A percentile compares a stretch with the other conserved stretches of the same genome.
phyloP scores from a whole-genome alignment of 805 yeast species.

The Candida ortonii region DNA sequence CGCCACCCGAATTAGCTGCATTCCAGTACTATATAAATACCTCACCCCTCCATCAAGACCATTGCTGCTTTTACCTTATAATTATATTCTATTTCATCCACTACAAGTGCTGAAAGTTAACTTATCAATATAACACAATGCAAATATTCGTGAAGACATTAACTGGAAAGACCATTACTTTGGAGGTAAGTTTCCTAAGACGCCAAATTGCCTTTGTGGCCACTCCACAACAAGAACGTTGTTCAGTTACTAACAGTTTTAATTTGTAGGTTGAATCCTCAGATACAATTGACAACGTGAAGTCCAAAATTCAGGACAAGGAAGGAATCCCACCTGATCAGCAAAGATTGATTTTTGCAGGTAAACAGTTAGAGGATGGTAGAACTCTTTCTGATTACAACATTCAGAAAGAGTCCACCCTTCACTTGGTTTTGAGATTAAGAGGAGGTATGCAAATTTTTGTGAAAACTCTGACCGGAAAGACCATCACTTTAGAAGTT shows the following conservation, averaged over 20 bases:
- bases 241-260: no score
- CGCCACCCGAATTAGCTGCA: slow-evolving; percentile 26
- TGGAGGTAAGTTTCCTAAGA: no score
- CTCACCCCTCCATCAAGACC: slow-evolving; percentile 17
- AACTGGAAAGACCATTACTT: slow-evolving; percentile 91
- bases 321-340: slow-evolving; percentile 44
- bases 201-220: no score
- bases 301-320: slow-evolving; percentile 42
- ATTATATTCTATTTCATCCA: not conserved
- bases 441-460: slow-evolving; percentile 78
- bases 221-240: no score
- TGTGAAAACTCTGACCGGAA: slow-evolving; percentile 87
- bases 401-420: slow-evolving; percentile 42
- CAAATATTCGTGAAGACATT: slow-evolving; percentile 78
- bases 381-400: slow-evolving; percentile 88
- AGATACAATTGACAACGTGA: slow-evolving; percentile 43
- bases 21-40: slow-evolving; percentile 17
- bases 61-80: not conserved
- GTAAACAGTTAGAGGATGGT: slow-evolving; percentile 55
- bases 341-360: slow-evolving; percentile 41
- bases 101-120: not conserved
- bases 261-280: slow-evolving; percentile 52
- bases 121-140: slow-evolving; percentile 30
- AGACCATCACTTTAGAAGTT: slow-evolving; percentile 70
- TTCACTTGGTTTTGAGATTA: slow-evolving; percentile 35